phyloP scores from a whole-genome alignment of 129 eudicot genomes.

The Scalesia atractyloides region DNA sequence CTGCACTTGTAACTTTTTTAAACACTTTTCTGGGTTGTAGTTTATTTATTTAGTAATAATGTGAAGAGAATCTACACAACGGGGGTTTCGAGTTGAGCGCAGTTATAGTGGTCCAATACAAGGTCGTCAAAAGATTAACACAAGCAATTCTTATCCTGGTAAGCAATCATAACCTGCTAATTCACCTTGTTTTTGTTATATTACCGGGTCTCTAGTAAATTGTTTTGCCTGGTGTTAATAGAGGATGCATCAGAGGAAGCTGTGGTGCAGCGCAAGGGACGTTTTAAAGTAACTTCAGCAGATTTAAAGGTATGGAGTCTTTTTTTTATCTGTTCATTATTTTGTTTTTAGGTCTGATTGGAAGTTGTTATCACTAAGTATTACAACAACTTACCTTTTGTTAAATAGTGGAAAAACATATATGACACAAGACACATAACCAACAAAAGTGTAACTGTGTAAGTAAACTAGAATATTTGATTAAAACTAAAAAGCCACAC shows the following conservation, averaged over 20 bases:
- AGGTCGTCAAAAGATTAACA: constrained; percentile 57
- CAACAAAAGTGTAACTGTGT: not conserved
- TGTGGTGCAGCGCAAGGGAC: constrained; percentile 78
- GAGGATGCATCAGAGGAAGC: constrained; percentile 84
- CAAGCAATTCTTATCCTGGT: constrained; percentile 50
- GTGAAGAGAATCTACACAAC: constrained; percentile 64
- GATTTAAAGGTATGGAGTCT: constrained; percentile 42
- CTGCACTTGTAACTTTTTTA: not conserved
- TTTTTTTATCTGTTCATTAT: constrained; percentile 11
- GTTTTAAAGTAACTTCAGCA: constrained; percentile 88
- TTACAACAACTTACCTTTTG: not conserved
- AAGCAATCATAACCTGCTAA: constrained; percentile 19
- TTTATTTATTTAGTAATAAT: constrained; percentile 1
- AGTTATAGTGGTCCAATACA: constrained; percentile 84
- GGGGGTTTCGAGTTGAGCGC: constrained; percentile 52
- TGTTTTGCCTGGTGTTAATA: constrained; percentile 35
- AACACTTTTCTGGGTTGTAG: constrained; percentile 8
- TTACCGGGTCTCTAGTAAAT: not conserved
- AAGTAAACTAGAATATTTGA: not conserved
- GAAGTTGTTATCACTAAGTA: not conserved
- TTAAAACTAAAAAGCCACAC: not conserved
- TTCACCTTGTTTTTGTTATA: constrained; percentile 23
- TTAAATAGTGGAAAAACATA: not conserved
- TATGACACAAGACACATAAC: not conserved
- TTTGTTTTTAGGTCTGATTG: not conserved